A percentile compares a stretch with the other conserved stretches of the same genome.
Evolutionary conservation across 441 rosid genomes (phyloP).

Genomic region (Flueggea neowawraea): DNA sequence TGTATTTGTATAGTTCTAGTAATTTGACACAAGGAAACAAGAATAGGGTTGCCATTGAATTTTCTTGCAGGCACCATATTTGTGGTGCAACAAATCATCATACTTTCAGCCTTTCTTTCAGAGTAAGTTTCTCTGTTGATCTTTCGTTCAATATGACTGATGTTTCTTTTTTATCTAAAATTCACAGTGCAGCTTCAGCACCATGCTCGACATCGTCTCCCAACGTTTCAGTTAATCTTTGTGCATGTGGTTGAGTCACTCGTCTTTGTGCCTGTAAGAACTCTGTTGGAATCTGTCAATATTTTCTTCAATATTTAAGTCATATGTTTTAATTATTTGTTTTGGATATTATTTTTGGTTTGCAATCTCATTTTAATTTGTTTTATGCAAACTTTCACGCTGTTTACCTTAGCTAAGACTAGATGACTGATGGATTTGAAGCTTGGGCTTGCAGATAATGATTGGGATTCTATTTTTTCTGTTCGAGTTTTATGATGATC

Average conservation of each 20-base stretch:
- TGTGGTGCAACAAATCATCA: background rate
- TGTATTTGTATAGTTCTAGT: too few species aligned
- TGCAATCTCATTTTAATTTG: too few species aligned
- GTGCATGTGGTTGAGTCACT: constrained; percentile 97
- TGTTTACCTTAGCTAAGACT: background rate
- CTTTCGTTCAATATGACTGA: constrained; percentile 19
- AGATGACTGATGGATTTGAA: constrained; percentile 5
- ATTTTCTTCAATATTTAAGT: constrained; percentile 8
- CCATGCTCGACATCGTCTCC: constrained; percentile 95
- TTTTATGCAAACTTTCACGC: too few species aligned
- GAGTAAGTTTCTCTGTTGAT: background rate
- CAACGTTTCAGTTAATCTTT: constrained; percentile 97
- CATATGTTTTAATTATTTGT: background rate
- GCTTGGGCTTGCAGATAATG: constrained; percentile 83
- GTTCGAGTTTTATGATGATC: constrained; percentile 97
- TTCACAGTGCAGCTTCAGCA: constrained; percentile 99
- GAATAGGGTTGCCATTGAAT: background rate
- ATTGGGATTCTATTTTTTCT: constrained; percentile 94
- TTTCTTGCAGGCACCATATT: background rate
- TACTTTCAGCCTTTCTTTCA: background rate
- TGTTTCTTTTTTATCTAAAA: constrained; percentile 30
- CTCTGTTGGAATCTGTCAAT: background rate
- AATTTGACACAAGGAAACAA: background rate
- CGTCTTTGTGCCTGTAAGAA: constrained; percentile 91
- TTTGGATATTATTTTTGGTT: background rate